Evolutionary conservation across 139 green algal genomes (phyloP).

Genomic region (Pseudopediastrum boryanum): DNA sequence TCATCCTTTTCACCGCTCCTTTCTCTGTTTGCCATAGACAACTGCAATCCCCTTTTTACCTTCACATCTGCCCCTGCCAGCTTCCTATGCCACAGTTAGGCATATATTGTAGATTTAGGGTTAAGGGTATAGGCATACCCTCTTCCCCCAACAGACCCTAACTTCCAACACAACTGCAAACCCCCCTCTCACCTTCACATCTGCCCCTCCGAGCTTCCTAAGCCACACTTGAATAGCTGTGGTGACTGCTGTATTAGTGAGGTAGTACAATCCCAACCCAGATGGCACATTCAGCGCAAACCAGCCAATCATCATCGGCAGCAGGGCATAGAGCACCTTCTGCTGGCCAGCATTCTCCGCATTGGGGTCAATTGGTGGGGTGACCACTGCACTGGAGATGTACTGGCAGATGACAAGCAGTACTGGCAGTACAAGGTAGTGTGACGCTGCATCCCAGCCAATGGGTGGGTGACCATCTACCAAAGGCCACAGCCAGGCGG

Average conservation of each 20-base stretch:
- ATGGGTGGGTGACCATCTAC: slow-evolving; percentile 89
- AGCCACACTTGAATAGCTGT: slow-evolving; percentile 64
- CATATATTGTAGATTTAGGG: neutral
- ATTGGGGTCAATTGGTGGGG: slow-evolving; percentile 70
- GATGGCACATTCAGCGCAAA: slow-evolving; percentile 89
- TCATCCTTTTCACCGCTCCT: neutral
- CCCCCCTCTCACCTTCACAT: neutral
- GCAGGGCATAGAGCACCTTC: slow-evolving; percentile 45
- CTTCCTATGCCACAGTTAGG: slow-evolving; percentile 82
- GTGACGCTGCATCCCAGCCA: slow-evolving; percentile 83
- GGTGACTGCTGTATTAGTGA: slow-evolving; percentile 85
- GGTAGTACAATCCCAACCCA: slow-evolving; percentile 92
- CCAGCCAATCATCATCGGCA: slow-evolving; percentile 91
- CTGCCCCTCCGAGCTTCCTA: neutral
- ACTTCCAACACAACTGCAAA: neutral
- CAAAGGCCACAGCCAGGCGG: slow-evolving; percentile 85
- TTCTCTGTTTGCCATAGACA: neutral
- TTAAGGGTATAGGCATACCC: neutral
- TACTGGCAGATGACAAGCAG: slow-evolving; percentile 79
- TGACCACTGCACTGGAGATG: slow-evolving; percentile 57
- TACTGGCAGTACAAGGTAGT: slow-evolving; percentile 94
- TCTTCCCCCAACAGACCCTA: neutral
- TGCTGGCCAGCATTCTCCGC: slow-evolving; percentile 67
- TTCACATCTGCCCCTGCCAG: slow-evolving; percentile 70
- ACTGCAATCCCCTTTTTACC: slow-evolving; percentile 16